Conservation (phyloP, 108 stramenopile genomes). For the Tribonema minus region DNA sequence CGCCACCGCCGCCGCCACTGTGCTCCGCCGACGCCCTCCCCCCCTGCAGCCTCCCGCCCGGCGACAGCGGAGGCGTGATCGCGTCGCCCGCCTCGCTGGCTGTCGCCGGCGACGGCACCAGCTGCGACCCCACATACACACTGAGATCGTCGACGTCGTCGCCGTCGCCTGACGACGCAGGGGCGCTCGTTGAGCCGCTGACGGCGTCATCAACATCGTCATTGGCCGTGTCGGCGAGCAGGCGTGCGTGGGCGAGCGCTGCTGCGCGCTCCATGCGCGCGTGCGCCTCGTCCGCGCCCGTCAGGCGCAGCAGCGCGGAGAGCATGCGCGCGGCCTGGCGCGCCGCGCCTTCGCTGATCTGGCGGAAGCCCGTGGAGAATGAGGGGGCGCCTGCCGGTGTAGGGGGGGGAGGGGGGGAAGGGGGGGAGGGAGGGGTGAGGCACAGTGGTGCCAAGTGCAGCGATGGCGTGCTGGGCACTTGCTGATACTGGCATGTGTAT, state of each 20-base stretch:
- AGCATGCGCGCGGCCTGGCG: conserved; percentile 35
- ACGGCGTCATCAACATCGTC: conserved; percentile 6
- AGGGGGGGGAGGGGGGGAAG: background rate
- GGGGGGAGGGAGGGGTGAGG: background rate
- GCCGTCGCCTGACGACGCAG: background rate
- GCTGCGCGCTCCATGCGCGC: conserved; percentile 24
- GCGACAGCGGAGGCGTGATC: background rate
- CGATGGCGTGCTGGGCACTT: background rate
- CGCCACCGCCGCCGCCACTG: background rate
- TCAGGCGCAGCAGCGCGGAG: conserved; percentile 30
- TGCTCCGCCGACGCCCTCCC: background rate
- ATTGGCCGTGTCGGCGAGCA: conserved; percentile 24
- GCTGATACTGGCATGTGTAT: background rate
- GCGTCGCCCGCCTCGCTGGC: background rate
- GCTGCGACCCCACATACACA: background rate
- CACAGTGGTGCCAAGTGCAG: background rate
- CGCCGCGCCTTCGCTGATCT: conserved; percentile 42
- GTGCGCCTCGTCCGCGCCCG: conserved; percentile 16
- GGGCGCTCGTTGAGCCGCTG: background rate
- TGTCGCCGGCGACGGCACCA: background rate
- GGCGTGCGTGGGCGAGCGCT: conserved; percentile 9
- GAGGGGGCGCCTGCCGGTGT: background rate
- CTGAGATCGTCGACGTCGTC: too few relatives aligned
- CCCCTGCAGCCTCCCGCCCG: background rate
- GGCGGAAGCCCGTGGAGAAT: background rate